Evolutionary conservation across 2,329 filamentous ascomycete genomes (phyloP).

Genomic region (Nannizziopsis barbatae): DNA sequence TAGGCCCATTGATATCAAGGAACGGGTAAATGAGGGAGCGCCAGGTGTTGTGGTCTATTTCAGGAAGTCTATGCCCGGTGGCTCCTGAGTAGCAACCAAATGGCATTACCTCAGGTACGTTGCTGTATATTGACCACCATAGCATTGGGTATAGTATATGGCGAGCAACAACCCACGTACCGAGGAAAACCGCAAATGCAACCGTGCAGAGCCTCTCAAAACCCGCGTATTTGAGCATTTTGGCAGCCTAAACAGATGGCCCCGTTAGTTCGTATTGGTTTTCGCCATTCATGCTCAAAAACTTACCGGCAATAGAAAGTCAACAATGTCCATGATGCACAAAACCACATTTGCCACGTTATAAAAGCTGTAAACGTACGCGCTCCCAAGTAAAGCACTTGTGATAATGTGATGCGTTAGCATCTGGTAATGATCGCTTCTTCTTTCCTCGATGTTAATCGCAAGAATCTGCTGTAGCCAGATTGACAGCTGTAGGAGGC

Average conservation of each 20-base stretch:
- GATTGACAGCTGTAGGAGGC: slow-evolving; percentile 80
- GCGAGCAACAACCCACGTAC: slow-evolving; percentile 71
- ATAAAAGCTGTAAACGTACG: slow-evolving; percentile 78
- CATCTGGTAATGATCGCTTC: slow-evolving; percentile 96
- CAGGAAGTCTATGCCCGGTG: slow-evolving; percentile 18
- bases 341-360: slow-evolving; percentile 82
- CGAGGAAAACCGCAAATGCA: slow-evolving; percentile 74
- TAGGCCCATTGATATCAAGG: slow-evolving; percentile 54
- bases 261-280: slow-evolving; percentile 6
- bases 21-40: slow-evolving; percentile 64
- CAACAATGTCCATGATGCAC: slow-evolving; percentile 86
- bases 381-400: slow-evolving; percentile 63
- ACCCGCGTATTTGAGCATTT: slow-evolving; percentile 83
- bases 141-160: slow-evolving; percentile 70
- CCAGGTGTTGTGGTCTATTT: slow-evolving; percentile 36
- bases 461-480: slow-evolving; percentile 92
- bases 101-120: slow-evolving; percentile 51
- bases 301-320: slow-evolving; percentile 69
- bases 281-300: slow-evolving; percentile 8
- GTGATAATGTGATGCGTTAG: slow-evolving; percentile 90
- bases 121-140: slow-evolving; percentile 68
- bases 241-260: slow-evolving; percentile 53
- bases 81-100: slow-evolving; percentile 59
- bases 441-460: slow-evolving; percentile 83
- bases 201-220: slow-evolving; percentile 66